These are phyloP conservation scores for Hericium rajendrae DNA, from an alignment of 768 basidiomycete genomes.

Conservation along the genomic window DNA sequence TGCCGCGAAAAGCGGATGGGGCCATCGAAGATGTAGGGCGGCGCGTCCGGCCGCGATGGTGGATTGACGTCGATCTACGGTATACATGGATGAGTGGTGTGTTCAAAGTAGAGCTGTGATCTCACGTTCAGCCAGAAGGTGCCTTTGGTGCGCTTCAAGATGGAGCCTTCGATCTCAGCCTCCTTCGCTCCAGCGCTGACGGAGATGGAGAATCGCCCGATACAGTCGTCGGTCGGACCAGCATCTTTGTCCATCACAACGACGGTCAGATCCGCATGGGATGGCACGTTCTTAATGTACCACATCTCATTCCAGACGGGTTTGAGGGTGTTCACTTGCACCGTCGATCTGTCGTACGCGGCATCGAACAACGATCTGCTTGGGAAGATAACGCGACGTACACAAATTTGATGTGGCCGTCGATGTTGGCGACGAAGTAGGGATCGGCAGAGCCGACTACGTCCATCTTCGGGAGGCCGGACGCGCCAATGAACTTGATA, in stretches of 20 bases:
- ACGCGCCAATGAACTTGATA: conserved; percentile 67
- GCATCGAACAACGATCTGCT: neutral
- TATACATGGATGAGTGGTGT: neutral
- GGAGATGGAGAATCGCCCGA: conserved; percentile 52
- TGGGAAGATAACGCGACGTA: conserved; percentile 23
- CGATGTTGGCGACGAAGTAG: conserved; percentile 61
- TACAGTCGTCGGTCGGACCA: conserved; percentile 46
- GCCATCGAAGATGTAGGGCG: conserved; percentile 62
- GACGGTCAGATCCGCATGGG: conserved; percentile 47
- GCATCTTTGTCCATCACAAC: conserved; percentile 64
- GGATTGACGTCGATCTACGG: conserved; percentile 47
- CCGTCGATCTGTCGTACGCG: conserved; percentile 44
- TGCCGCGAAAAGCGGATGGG: conserved; percentile 66
- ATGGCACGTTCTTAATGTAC: conserved; percentile 65
- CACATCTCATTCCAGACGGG: conserved; percentile 76
- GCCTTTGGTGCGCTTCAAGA: conserved; percentile 41
- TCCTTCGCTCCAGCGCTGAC: conserved; percentile 54
- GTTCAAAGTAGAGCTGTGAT: neutral
- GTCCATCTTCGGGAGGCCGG: conserved; percentile 61
- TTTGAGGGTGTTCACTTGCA: conserved; percentile 41
- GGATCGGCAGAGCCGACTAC: conserved; percentile 56
- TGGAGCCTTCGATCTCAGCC: conserved; percentile 44
- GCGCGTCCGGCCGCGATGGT: conserved; percentile 28
- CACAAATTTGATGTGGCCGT: conserved; percentile 56
- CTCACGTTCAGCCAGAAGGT: conserved; percentile 61